phyloP scores from a whole-genome alignment of 768 basidiomycete genomes.

The Kockovaella imperatae region DNA sequence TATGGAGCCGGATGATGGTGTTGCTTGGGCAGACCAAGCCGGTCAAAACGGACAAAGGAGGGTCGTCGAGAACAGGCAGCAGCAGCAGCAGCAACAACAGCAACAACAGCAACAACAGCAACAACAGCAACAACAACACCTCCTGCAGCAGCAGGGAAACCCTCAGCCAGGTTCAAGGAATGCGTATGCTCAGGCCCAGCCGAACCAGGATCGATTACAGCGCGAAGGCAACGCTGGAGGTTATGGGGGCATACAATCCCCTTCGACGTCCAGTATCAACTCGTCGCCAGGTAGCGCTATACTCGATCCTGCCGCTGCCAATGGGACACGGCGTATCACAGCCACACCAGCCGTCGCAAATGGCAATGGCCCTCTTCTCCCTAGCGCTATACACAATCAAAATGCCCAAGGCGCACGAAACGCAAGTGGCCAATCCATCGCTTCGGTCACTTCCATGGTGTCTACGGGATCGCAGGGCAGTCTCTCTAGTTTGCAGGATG shows the following conservation, averaged over 20 bases:
- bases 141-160: not conserved
- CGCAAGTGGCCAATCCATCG: conserved; percentile 52
- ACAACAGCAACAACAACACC: not conserved
- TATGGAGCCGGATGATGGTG: conserved; percentile 60
- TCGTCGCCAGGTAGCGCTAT: conserved; percentile 25
- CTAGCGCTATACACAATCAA: conserved; percentile 18
- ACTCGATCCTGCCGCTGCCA: conserved; percentile 61
- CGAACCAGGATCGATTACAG: not conserved
- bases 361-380: conserved; percentile 41
- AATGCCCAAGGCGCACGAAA: conserved; percentile 28
- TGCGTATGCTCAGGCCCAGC: too few relatives aligned
- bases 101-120: not conserved
- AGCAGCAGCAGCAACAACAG: conserved; percentile 3
- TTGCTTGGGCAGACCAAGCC: conserved; percentile 77
- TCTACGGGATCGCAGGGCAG: conserved; percentile 13
- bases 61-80: conserved; percentile 20
- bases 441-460: conserved; percentile 19
- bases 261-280: conserved; percentile 27
- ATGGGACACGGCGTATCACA: conserved; percentile 68
- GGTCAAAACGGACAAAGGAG: conserved; percentile 49
- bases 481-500: conserved; percentile 28
- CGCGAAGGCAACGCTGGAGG: conserved; percentile 28
- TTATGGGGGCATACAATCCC: conserved; percentile 53
- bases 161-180: conserved; percentile 30
- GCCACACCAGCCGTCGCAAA: conserved; percentile 72